Conservation (phyloP, 768 basidiomycete species). For the Pisolithus microcarpus region DNA sequence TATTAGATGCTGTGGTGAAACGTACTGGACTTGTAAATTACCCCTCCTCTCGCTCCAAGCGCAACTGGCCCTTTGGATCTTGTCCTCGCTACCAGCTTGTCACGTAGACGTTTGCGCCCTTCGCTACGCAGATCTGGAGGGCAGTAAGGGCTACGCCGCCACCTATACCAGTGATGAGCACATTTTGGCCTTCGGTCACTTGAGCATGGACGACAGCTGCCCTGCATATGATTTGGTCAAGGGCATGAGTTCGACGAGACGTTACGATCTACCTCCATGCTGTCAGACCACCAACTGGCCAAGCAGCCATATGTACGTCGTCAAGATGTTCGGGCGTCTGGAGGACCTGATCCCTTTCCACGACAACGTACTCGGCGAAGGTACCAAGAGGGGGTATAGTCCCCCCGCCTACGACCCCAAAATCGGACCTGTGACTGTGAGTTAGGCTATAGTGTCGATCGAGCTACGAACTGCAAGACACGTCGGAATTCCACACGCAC, state of each 20-base stretch:
- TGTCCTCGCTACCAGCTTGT: slow-evolving; percentile 64
- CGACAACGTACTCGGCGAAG: slow-evolving; percentile 68
- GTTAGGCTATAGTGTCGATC: background rate
- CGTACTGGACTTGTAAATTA: slow-evolving; percentile 62
- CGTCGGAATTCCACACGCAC: slow-evolving; percentile 32
- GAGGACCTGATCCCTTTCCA: slow-evolving; percentile 64
- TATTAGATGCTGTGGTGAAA: background rate
- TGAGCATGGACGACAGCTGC: slow-evolving; percentile 59
- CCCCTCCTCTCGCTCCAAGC: slow-evolving; percentile 73
- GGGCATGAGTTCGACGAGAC: background rate
- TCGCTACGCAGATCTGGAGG: slow-evolving; percentile 67
- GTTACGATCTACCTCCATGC: slow-evolving; percentile 68
- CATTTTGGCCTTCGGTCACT: slow-evolving; percentile 56
- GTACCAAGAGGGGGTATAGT: slow-evolving; percentile 53
- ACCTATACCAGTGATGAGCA: slow-evolving; percentile 77
- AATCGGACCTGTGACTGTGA: slow-evolving; percentile 29
- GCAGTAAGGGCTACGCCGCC: slow-evolving; percentile 78
- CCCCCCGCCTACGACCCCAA: slow-evolving; percentile 61
- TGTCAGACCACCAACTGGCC: slow-evolving; percentile 72
- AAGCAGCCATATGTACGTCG: slow-evolving; percentile 64
- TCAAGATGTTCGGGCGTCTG: slow-evolving; percentile 58
- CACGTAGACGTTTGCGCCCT: slow-evolving; percentile 76
- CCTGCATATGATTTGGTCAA: slow-evolving; percentile 28
- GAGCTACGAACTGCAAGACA: background rate
- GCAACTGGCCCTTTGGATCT: slow-evolving; percentile 58